Base-by-base conservation (phyloP, 257 asterid species). In the Anisodus acutangulus region DNA sequence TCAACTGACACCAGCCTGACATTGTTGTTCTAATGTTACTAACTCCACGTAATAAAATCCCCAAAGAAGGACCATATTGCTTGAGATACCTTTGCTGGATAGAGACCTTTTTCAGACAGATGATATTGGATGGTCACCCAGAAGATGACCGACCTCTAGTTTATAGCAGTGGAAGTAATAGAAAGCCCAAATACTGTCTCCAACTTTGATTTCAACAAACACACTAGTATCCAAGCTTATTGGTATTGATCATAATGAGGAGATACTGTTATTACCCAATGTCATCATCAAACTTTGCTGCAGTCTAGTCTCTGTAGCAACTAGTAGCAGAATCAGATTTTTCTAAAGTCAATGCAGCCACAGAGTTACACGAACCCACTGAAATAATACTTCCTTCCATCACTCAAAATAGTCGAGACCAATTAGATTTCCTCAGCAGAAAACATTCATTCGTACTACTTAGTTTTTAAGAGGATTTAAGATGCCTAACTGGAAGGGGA, bases 381-480 rank as follows among this genome's bases (percentile, higher is more conserved):
- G 54, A 31, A 31, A 31, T 69, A 69, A 41, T 69, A 69, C 54
- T 69, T 41, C 78, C 78, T 64, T 69, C 31, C 15, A 69, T 41
- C 39, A 71, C 57, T 71, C 35, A 43, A 43, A 31, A 31, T 31
- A 45, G 79, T 71, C 58, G 2, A n/a, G 16, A 16, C 79, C 58
- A 43, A 43, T n/a, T 12, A 71, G 17, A 71, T 43, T 43, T 71
- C 35, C 37, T n/a, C 39, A 45, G 79, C 55, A 71, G 37, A 43
- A 71, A 45, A 71, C 58, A 45, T 45, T 45, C 58, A 43, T n/a
- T n/a, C 57, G 35, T 31, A 31, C 35, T 31, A 31, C 26, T 22
- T 22, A 31, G n/a, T 41, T 58, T 17, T 71, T 9, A n/a, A 22
- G 26, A 22, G 26, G 26, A 22, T 22, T 22, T 22, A 22, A 31